phyloP scores from a whole-genome alignment of 257 asterid species.

The Agastache rugosa region DNA sequence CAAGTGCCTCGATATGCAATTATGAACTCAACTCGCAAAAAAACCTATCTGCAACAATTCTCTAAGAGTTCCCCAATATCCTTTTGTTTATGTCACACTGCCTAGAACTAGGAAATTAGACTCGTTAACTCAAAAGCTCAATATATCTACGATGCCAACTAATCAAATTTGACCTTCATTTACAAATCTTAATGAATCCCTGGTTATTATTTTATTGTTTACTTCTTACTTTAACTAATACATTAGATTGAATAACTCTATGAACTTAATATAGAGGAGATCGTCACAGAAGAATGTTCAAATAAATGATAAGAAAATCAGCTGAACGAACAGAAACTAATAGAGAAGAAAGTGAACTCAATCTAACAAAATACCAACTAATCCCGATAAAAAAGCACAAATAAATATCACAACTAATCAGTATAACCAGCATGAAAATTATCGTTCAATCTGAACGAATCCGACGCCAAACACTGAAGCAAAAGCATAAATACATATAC shows the following conservation, averaged over 20 bases:
- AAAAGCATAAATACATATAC: conserved; percentile 1
- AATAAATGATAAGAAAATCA: too few relatives aligned
- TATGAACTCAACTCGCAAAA: background rate
- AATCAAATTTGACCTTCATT: background rate
- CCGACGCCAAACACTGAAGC: background rate
- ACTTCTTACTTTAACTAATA: background rate
- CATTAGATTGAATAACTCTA: background rate
- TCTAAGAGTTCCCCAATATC: background rate
- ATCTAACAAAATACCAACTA: background rate
- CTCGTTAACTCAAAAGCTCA: background rate
- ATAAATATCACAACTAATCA: background rate
- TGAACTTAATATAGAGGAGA: background rate
- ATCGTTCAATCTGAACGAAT: background rate
- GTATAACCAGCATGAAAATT: conserved; percentile 10
- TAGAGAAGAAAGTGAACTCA: background rate
- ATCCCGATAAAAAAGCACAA: background rate
- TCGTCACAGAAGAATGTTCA: background rate
- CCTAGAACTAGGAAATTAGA: conserved; percentile 2
- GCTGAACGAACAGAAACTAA: background rate
- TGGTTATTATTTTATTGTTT: too few relatives aligned
- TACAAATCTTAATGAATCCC: background rate
- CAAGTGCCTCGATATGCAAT: background rate
- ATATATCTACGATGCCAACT: background rate
- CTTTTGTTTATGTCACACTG: background rate
- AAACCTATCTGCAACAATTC: background rate